Percentiles rank a stretch among this genome's conserved stretches.
phyloP scores from a whole-genome alignment of 164 flowering plant genomes.

The Euptelea pleiosperma region DNA sequence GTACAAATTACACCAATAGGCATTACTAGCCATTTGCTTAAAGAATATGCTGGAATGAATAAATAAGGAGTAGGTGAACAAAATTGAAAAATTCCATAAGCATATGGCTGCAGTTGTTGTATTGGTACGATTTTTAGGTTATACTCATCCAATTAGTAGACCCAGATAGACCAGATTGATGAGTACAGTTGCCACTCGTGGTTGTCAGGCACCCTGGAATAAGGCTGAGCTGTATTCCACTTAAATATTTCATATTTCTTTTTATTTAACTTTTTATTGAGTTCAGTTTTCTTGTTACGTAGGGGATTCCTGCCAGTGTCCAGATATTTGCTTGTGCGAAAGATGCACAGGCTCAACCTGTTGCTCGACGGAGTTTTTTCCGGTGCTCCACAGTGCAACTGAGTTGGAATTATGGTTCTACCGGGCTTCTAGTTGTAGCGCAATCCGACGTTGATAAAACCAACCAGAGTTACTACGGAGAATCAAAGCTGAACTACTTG shows the following conservation, averaged over 20 bases:
- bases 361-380: constrained; percentile 91
- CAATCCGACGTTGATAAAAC: constrained; percentile 98
- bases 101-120: neutral
- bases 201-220: neutral
- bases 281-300: constrained; percentile 12
- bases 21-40: too few relatives aligned
- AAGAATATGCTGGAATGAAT: too few relatives aligned
- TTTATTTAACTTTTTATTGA: neutral
- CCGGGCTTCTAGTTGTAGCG: constrained; percentile 78
- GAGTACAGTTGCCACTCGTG: too few relatives aligned
- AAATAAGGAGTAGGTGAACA: too few relatives aligned
- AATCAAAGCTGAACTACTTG: constrained; percentile 86
- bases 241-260: constrained; percentile 3
- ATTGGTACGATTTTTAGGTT: neutral
- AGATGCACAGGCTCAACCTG: constrained; percentile 63
- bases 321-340: constrained; percentile 75
- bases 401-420: constrained; percentile 82
- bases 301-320: constrained; percentile 97
- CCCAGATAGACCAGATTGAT: constrained; percentile 4
- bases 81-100: too few relatives aligned
- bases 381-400: constrained; percentile 85
- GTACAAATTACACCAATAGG: neutral
- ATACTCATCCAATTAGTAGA: neutral
- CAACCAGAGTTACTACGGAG: constrained; percentile 99
- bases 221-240: neutral